Evolutionary conservation across 108 stramenopile genomes (phyloP), one percentile per base, ranked within the genome.

Genomic region (Poteriospumella lacustris): DNA sequence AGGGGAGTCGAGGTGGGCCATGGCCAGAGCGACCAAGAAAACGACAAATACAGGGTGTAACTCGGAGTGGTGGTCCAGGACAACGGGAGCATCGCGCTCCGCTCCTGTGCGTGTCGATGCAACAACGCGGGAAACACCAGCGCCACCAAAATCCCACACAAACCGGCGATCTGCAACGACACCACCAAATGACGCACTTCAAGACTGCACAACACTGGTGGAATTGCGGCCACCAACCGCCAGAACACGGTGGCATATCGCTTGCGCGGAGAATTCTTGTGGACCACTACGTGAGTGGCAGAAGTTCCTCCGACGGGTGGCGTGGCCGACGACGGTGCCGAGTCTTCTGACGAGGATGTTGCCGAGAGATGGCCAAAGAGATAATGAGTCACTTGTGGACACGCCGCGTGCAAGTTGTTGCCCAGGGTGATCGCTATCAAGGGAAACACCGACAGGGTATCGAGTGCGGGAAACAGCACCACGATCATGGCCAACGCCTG

Each of bases 401-500:
- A 73, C 5, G 70, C 36, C 24, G 70, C 36, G 42, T 73, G 41
- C 31, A 73, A 38, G 77, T 84, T 86, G 75, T 84, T 85, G 5
- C 88, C 88, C 58, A 88, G 72, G 31, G 85, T 85, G 77, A 75
- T 84, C 12, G 88, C 88, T 75, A 85, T 88, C 38, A 88, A 80
- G 28, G 88, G 88, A 70, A 88, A 88, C 15, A 85, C 80, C 33
- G 79, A 80, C 36, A 88, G 40, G 0, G 85, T 85, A 43, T 88
- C 85, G 41, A 84, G 31, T 0, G 88, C 88, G 1, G 88, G 88
- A 40, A 88, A 88, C 28, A 85, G 31, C 0, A 88, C 85, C 5
- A 86, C 88, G 36, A 86, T 60, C 26, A 42, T 82, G 31, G 70
- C 31, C 79, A 80, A 19, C 44, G 42, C 15, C 12, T 81, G 12